Base-by-base conservation (phyloP, 371 early-diverging fungal species). In the Zancudomyces culisetae region DNA sequence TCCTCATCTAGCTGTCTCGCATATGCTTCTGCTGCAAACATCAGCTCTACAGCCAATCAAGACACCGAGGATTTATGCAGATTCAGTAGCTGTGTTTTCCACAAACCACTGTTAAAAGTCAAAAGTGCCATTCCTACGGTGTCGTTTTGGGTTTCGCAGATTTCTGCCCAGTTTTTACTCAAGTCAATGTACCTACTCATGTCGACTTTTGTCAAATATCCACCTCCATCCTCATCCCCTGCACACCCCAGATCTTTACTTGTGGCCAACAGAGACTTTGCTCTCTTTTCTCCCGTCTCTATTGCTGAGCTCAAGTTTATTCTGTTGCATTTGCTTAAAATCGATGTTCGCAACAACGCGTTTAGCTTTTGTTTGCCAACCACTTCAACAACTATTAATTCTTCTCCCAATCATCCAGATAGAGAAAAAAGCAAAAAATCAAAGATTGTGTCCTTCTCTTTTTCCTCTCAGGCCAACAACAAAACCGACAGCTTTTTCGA, bases 131-230 rank as follows among this genome's bases (percentile, higher is more conserved):
- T 27, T 4, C 48, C 48, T 27, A 24, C 3, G n/a, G n/a, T 48
- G n/a, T 27, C 48, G 27, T 48, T 48, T 29, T 48, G 27, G 19
- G 48, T 48, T 10, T 48, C 48, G 10, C 27, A 48, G 29, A 48
- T 48, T 26, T 15, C 48, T 13, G 26, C 48, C n/a, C 24, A 48
- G 48, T 48, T 27, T 48, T 26, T 48, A n/a, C 20, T 48, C 3
- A 48, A 23, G 27, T 15, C 27, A 24, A n/a, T 29, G n/a, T 24
- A 27, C 29, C 4, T 8, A 23, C 10, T 48, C 2, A 48, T 48
- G n/a, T 4, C 2, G 8, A 35, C 6, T 6, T 10, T 6, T 15
- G 15, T 35, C 15, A 15, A 35, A 15, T 10, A 35, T 15, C 6
- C 6, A 15, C 6, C 35, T 35, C 6, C 10, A 35, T 15, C 35